phyloP scores from a whole-genome alignment of 345 rosid genomes.

The Corchorus capsularis region DNA sequence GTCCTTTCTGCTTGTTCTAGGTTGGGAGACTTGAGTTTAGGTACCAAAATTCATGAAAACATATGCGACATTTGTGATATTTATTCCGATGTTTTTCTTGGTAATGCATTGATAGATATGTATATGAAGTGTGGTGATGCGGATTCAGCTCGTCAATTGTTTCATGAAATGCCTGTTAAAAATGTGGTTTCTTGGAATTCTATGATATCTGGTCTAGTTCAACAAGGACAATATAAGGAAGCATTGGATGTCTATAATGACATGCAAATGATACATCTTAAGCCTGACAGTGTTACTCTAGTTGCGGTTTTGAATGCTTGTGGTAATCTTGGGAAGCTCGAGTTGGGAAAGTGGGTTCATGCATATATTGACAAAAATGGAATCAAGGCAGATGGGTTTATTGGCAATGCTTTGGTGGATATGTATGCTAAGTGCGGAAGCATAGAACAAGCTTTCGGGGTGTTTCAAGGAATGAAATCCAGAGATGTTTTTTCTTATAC shows the following conservation, averaged over 20 bases:
- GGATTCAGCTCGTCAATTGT: constrained; percentile 33
- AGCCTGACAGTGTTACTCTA: constrained; percentile 41
- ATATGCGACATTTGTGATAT: constrained; percentile 26
- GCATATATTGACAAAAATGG: constrained; percentile 38
- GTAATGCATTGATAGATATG: constrained; percentile 54
- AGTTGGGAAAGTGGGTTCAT: constrained; percentile 57
- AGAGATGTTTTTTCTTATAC: constrained; percentile 54
- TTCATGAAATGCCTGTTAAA: constrained; percentile 43
- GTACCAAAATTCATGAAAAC: constrained; percentile 37
- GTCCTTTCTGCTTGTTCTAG: constrained; percentile 53
- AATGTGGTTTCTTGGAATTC: constrained; percentile 61
- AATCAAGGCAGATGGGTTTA: constrained; percentile 39
- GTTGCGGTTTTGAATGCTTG: constrained; percentile 49
- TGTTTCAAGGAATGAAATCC: constrained; percentile 41
- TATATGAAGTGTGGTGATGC: constrained; percentile 45
- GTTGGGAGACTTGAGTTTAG: constrained; percentile 49
- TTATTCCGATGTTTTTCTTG: constrained; percentile 47
- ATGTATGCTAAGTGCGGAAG: constrained; percentile 68
- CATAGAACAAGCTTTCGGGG: constrained; percentile 37
- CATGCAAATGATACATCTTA: constrained; percentile 42
- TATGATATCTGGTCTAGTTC: constrained; percentile 51
- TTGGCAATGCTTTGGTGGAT: constrained; percentile 54
- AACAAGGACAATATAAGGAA: constrained; percentile 47
- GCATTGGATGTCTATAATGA: constrained; percentile 36
- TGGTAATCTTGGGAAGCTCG: constrained; percentile 49